phyloP scores from a whole-genome alignment of 2,329 filamentous ascomycete genomes.

The Ilyonectria destructans region DNA sequence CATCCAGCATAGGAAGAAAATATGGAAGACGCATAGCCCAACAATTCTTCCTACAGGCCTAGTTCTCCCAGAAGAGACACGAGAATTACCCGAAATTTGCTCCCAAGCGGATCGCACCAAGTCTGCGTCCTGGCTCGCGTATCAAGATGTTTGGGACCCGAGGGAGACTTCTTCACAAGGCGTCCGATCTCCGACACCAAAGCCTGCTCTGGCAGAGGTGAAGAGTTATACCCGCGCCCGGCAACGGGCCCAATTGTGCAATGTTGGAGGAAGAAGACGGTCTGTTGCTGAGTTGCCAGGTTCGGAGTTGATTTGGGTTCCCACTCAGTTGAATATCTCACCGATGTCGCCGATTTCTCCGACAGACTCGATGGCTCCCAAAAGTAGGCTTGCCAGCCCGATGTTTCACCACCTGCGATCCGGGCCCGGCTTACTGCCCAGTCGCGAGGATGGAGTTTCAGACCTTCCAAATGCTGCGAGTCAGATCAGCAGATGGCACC shows the following conservation, averaged over 20 bases:
- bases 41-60: slow-evolving; percentile 12
- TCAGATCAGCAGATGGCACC: neutral
- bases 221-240: slow-evolving; percentile 42
- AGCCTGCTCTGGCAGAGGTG: slow-evolving; percentile 45
- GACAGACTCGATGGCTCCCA: slow-evolving; percentile 3
- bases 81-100: slow-evolving; percentile 23
- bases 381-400: slow-evolving; percentile 28
- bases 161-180: slow-evolving; percentile 40
- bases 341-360: slow-evolving; percentile 19
- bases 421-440: slow-evolving; percentile 1
- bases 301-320: slow-evolving; percentile 7
- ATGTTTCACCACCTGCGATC: slow-evolving; percentile 30
- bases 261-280: slow-evolving; percentile 34
- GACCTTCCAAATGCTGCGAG: slow-evolving; percentile 1
- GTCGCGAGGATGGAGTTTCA: neutral
- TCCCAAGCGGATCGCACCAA: slow-evolving; percentile 25
- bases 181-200: slow-evolving; percentile 42
- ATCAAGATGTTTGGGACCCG: slow-evolving; percentile 35
- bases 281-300: slow-evolving; percentile 26
- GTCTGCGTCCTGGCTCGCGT: slow-evolving; percentile 36
- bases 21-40: slow-evolving; percentile 4
- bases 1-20: slow-evolving; percentile 24
- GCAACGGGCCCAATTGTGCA: slow-evolving; percentile 46
- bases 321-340: slow-evolving; percentile 10
- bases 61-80: slow-evolving; percentile 5